phyloP scores from a whole-genome alignment of 176 grass and related monocot genomes.

The Oryza glaberrima region DNA sequence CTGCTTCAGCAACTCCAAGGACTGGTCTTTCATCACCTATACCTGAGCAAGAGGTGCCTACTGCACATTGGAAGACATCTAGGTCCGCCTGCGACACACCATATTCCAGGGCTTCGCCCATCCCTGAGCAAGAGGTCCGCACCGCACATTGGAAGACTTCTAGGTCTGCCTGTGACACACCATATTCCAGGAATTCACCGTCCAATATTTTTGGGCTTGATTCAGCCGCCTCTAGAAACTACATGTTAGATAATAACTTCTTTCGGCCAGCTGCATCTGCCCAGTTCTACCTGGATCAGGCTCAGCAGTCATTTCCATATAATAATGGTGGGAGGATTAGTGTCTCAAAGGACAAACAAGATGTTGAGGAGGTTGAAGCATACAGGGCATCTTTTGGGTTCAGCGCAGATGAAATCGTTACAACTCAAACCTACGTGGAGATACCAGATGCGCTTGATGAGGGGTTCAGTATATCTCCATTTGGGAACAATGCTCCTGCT shows the following conservation, averaged over 20 bases:
- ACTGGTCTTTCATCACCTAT: slow-evolving; percentile 84
- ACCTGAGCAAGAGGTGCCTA: slow-evolving; percentile 69
- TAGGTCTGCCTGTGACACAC: slow-evolving; percentile 80
- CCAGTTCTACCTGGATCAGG: slow-evolving; percentile 94
- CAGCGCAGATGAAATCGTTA: slow-evolving; percentile 90
- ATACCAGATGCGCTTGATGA: slow-evolving; percentile 79
- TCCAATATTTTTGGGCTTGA: slow-evolving; percentile 78
- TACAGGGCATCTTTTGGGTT: slow-evolving; percentile 99
- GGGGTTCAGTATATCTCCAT: slow-evolving; percentile 92
- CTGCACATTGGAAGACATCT: slow-evolving; percentile 67
- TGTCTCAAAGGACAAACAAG: slow-evolving; percentile 95
- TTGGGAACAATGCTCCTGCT: slow-evolving; percentile 56
- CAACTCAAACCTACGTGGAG: slow-evolving; percentile 69
- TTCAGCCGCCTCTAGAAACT: slow-evolving; percentile 72
- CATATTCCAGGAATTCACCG: slow-evolving; percentile 65
- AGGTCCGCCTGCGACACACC: slow-evolving; percentile 80
- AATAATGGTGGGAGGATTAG: slow-evolving; percentile 71
- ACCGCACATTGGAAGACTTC: slow-evolving; percentile 67
- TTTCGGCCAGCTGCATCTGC: slow-evolving; percentile 74
- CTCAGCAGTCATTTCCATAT: slow-evolving; percentile 80
- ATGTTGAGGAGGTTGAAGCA: slow-evolving; percentile 89
- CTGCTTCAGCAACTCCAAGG: slow-evolving; percentile 82
- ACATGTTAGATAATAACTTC: slow-evolving; percentile 70
- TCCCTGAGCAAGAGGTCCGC: slow-evolving; percentile 63
- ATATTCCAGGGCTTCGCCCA: slow-evolving; percentile 65